Conservation (phyloP, 352 stramenopile species). For the Globisporangium irregulare region DNA sequence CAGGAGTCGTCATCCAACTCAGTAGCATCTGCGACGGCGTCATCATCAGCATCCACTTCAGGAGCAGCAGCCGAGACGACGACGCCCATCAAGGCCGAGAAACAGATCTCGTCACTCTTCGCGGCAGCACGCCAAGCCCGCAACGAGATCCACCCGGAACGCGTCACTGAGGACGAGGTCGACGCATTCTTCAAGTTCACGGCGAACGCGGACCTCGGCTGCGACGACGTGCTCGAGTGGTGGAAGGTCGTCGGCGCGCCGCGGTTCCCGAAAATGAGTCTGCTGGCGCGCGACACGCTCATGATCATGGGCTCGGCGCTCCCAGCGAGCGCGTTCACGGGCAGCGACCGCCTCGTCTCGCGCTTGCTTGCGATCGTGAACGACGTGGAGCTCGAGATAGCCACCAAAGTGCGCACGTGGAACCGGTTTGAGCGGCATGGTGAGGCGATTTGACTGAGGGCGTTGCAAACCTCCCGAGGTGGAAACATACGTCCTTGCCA, state of each 20-base stretch:
- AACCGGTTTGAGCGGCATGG: not conserved
- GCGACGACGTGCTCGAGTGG: constrained; percentile 15
- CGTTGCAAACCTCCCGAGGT: not conserved
- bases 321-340: constrained; percentile 4
- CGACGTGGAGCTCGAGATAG: not conserved
- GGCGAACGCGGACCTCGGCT: constrained; percentile 9
- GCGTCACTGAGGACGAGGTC: constrained; percentile 14
- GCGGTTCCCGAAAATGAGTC: constrained; percentile 13
- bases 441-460: not conserved
- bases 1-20: not conserved
- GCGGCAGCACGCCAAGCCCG: constrained; percentile 11
- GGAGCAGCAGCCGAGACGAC: not conserved
- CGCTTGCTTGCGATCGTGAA: not conserved
- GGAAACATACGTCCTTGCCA: not conserved
- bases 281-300: constrained; percentile 15
- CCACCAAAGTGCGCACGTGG: constrained; percentile 5
- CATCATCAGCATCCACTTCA: not conserved
- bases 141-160: constrained; percentile 8
- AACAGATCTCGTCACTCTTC: constrained; percentile 12
- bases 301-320: constrained; percentile 15
- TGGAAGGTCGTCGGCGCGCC: constrained; percentile 9
- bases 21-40: not conserved
- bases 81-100: not conserved
- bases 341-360: constrained; percentile 5
- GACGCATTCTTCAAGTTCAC: constrained; percentile 19